Conservation (phyloP, 169 alveolate genomes). For the Cryptosporidium ubiquitum region DNA sequence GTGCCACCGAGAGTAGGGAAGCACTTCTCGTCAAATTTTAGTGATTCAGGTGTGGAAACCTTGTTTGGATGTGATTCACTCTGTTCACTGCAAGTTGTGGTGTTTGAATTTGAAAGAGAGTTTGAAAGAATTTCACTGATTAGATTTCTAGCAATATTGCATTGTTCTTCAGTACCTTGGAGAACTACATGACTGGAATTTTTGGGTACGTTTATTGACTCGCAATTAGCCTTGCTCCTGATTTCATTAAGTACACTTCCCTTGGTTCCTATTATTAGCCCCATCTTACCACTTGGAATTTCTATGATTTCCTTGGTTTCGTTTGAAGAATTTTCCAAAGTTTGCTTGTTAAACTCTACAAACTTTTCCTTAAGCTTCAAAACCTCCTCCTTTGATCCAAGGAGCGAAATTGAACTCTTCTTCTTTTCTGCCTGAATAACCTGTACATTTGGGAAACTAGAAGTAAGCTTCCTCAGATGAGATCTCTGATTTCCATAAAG, state of each 20-base stretch:
- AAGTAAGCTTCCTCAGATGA: conserved; percentile 41
- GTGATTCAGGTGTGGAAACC: conserved; percentile 30
- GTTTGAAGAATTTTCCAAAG: conserved; percentile 27
- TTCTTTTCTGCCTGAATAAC: conserved; percentile 41
- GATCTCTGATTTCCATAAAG: conserved; percentile 41
- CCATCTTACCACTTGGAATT: conserved; percentile 67
- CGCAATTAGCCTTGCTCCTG: conserved; percentile 56
- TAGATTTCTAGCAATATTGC: conserved; percentile 66
- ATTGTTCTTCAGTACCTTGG: conserved; percentile 66
- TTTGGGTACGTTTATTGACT: conserved; percentile 53
- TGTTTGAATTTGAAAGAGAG: conserved; percentile 46
- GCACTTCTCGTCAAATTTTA: conserved; percentile 69
- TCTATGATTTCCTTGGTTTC: conserved; percentile 52
- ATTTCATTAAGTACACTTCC: conserved; percentile 68
- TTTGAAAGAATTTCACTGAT: conserved; percentile 54
- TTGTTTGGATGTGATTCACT: conserved; percentile 3
- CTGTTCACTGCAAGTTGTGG: conserved; percentile 56
- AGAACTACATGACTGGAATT: conserved; percentile 63
- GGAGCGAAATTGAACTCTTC: conserved; percentile 13
- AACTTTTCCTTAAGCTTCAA: conserved; percentile 41
- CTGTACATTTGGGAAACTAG: conserved; percentile 44
- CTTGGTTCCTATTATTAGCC: conserved; percentile 50
- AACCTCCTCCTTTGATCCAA: conserved; percentile 58
- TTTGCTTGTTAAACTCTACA: conserved; percentile 19
- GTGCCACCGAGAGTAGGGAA: conserved; percentile 66